A percentile compares a stretch with the other conserved stretches of the same genome.
Conservation (phyloP, 2,329 filamentous ascomycete species). For the Alternaria rosae region DNA sequence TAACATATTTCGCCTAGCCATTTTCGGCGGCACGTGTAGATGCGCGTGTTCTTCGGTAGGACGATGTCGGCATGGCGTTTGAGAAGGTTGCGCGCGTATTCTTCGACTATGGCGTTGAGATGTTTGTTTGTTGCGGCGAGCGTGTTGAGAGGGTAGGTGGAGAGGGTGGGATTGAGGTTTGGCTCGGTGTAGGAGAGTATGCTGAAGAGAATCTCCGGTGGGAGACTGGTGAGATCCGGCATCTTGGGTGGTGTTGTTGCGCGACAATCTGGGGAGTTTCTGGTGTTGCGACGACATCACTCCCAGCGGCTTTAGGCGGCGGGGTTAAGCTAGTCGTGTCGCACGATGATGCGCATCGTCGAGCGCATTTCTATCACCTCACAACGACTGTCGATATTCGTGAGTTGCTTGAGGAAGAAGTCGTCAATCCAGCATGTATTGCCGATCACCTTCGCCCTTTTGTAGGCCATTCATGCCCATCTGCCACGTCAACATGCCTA, state of each 20-base stretch:
- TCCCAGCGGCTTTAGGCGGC: not conserved
- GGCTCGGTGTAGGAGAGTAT: constrained; percentile 33
- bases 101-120: constrained; percentile 36
- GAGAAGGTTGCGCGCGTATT: constrained; percentile 39
- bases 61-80: constrained; percentile 30
- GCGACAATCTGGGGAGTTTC: not conserved
- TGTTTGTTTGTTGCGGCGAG: constrained; percentile 35
- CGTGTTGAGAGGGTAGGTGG: constrained; percentile 29
- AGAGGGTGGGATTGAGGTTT: constrained; percentile 7
- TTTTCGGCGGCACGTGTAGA: constrained; percentile 28
- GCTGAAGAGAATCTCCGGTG: constrained; percentile 38
- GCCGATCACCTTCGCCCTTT: not conserved
- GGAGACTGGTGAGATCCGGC: constrained; percentile 30
- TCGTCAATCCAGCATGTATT: not conserved
- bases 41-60: constrained; percentile 22
- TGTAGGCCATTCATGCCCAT: not conserved
- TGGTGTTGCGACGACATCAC: not conserved
- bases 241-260: constrained; percentile 8
- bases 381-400: not conserved
- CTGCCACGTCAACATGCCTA: not conserved
- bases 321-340: not conserved
- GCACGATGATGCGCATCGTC: not conserved
- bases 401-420: not conserved
- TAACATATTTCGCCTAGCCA: constrained; percentile 39
- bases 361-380: not conserved